Evolutionary conservation across 495 filamentous ascomycete species (phyloP).

Genomic region (Neurospora sp.): DNA sequence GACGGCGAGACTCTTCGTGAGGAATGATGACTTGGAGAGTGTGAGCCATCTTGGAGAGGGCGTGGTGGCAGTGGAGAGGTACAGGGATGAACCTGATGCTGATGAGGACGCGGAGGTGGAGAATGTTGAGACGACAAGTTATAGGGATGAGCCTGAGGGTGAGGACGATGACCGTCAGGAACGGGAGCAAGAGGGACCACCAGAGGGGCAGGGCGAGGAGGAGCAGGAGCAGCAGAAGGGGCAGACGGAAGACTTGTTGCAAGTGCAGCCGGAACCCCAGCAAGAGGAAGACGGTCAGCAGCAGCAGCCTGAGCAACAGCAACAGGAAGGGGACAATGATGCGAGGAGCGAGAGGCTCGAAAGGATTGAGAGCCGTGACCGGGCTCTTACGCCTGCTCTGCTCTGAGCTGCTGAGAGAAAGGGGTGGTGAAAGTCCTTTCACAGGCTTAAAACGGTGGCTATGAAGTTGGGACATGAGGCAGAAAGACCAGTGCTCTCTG

Average conservation of each 20-base stretch:
- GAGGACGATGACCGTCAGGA: background rate
- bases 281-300: background rate
- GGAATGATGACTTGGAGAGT: slow-evolving; percentile 11
- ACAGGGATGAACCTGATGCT: slow-evolving; percentile 14
- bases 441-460: background rate
- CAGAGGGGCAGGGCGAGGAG: background rate
- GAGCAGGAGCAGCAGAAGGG: background rate
- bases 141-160: background rate
- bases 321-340: background rate
- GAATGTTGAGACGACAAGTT: background rate
- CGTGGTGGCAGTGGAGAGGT: background rate
- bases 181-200: background rate
- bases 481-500: background rate
- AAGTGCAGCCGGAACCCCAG: background rate
- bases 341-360: background rate
- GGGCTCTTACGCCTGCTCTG: background rate
- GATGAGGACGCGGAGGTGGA: background rate
- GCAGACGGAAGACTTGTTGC: background rate
- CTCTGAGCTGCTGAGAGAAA: background rate
- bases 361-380: background rate
- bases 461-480: background rate
- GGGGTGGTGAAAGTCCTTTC: background rate
- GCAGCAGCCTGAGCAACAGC: background rate
- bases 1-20: slow-evolving; percentile 18
- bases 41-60: background rate